Evolutionary conservation across 805 yeast species (phyloP), one percentile per base, ranked within the genome.

Genomic region (Hanseniaspora vineae): DNA sequence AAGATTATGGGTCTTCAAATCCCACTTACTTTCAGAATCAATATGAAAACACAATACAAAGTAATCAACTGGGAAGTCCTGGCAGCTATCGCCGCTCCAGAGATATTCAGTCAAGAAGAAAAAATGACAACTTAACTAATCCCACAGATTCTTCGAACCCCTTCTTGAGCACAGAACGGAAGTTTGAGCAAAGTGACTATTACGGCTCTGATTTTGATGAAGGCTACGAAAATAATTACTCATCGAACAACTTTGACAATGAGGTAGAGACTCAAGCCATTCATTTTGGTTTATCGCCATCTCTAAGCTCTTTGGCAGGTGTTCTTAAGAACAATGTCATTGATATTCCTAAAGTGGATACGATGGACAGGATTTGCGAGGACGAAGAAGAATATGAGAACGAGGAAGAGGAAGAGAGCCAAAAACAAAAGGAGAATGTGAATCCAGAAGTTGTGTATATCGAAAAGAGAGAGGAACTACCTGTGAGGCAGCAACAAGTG

Each of bases 201-300:
- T 13, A 15, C 11, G 17, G 19, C 5, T 37, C 18, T 20, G 40
- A 33, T 23, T 11, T 20, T n/a, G 29, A 13, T 14, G 40, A 39
- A 15, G 29, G n/a, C 8, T 39, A 23, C 29, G 29, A 8, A 23
- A 23, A 23, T 8, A 23, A 8, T 23, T 23, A 23, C 35, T 42
- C 39, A 18, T 39, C 13, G 2, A 20, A 40, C 15, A 44, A 44
- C 15, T 14, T 12, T n/a, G 31, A 35, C 10, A 42, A 44, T 29
- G 47, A 43, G 23, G 44, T 44, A 6, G 20, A 46, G 20, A 43
- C 52, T 11, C 46, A 47, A 33, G 48, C 47, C 9, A 55, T 63
- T 17, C 63, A 64, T 39, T 66, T 69, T 64, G 66, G 71, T 3
- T 60, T 69, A 19, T 69, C 73, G 2, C 74, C 74, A 2, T 68